Percentiles rank a stretch among this genome's conserved stretches.
Conservation (phyloP, 1,139 yeast genomes). For the Yamadazyma jaroonii region DNA sequence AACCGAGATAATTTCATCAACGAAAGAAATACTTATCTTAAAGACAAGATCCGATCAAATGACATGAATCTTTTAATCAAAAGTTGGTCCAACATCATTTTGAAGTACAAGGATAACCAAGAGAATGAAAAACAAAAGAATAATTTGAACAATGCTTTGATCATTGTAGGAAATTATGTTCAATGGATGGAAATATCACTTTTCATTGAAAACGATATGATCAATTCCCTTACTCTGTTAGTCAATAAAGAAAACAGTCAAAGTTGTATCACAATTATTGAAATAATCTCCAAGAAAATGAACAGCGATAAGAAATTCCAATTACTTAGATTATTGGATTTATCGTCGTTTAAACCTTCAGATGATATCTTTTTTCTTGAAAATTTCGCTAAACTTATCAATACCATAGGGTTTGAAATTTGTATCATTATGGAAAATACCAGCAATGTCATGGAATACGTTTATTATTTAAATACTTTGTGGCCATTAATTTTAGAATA, state of each 20-base stretch:
- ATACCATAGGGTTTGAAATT: conserved; percentile 74
- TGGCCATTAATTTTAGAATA: conserved; percentile 75
- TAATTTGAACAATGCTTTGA: conserved; percentile 57
- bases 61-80: conserved; percentile 70
- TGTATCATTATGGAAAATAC: conserved; percentile 56
- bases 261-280: conserved; percentile 71
- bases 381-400: conserved; percentile 68
- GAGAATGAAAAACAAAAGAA: conserved; percentile 29
- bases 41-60: conserved; percentile 74
- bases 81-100: conserved; percentile 66
- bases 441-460: conserved; percentile 30
- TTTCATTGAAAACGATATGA: conserved; percentile 65
- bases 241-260: conserved; percentile 21
- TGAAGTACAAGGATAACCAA: conserved; percentile 9
- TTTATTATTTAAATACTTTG: conserved; percentile 28
- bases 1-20: conserved; percentile 60
- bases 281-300: conserved; percentile 90
- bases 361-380: conserved; percentile 69
- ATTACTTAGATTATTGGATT: conserved; percentile 64
- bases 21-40: conserved; percentile 67
- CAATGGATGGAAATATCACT: conserved; percentile 93
- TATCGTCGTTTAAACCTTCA: conserved; percentile 47
- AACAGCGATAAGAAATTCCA: conserved; percentile 81
- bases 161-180: conserved; percentile 79
- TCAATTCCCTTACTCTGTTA: conserved; percentile 50